Percentiles rank a stretch among this genome's conserved stretches.
Evolutionary conservation across 495 filamentous ascomycete species (phyloP).

Genomic region (Melanomma pulvis-pyrius): DNA sequence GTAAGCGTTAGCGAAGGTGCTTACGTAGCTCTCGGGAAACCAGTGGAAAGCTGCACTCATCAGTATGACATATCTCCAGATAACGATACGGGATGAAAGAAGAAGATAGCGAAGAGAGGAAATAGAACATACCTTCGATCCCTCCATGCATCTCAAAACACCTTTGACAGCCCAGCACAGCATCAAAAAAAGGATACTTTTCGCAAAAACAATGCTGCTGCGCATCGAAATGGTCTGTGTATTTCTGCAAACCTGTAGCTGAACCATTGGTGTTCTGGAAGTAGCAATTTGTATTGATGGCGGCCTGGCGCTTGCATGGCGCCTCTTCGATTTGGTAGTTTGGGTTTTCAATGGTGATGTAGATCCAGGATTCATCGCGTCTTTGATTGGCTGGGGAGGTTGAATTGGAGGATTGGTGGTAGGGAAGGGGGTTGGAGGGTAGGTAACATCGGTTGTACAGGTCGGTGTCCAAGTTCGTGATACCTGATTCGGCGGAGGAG

Average conservation of each 20-base stretch:
- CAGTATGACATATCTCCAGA: not conserved
- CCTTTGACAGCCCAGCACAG: conserved; percentile 1
- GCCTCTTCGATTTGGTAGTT: not conserved
- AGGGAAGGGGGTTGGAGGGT: not conserved
- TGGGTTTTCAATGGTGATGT: not conserved
- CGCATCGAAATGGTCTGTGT: not conserved
- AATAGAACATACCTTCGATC: not conserved
- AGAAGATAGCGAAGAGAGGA: not conserved
- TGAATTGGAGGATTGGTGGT: not conserved
- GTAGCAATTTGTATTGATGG: not conserved
- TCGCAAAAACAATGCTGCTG: not conserved
- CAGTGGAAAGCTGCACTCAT: not conserved
- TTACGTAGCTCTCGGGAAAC: not conserved
- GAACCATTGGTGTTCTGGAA: not conserved
- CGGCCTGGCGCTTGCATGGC: conserved; percentile 3
- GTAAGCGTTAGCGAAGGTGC: not conserved
- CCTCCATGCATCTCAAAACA: conserved; percentile 9
- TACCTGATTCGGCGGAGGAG: not conserved
- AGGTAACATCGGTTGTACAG: conserved; percentile 1
- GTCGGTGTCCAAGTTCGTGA: not conserved
- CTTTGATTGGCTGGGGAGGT: not conserved
- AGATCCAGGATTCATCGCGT: not conserved
- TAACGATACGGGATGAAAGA: not conserved
- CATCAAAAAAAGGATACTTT: conserved; percentile 5
- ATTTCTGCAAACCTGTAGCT: not conserved